phyloP scores from a whole-genome alignment of 768 basidiomycete species.

The Pulveroboletus sp. region DNA sequence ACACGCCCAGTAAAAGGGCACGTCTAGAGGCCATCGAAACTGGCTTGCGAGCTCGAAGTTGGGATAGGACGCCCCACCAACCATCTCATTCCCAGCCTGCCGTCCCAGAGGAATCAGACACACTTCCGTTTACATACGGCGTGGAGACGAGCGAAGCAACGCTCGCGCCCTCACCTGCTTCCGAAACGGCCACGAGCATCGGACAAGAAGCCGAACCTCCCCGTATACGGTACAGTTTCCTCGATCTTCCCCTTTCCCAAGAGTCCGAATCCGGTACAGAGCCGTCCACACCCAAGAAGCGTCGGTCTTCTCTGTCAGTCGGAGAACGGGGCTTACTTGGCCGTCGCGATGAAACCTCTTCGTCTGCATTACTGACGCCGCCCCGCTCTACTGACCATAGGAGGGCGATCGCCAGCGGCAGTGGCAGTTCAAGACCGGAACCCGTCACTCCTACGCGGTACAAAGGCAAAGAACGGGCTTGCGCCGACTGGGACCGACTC shows the following conservation, averaged over 20 bases:
- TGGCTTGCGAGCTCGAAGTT: conserved; percentile 1
- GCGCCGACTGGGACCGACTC: not conserved
- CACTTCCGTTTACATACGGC: conserved; percentile 17
- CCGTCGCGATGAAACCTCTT: not conserved
- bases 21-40: conserved; percentile 11
- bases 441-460: conserved; percentile 19
- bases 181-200: not conserved
- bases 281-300: conserved; percentile 18
- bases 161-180: not conserved
- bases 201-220: not conserved
- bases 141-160: not conserved
- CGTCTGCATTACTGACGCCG: conserved; percentile 17
- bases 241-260: conserved; percentile 14
- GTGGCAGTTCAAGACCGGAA: not conserved
- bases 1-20: not conserved
- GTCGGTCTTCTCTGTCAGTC: not conserved
- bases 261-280: not conserved
- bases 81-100: not conserved
- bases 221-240: conserved; percentile 15
- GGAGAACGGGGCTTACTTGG: not conserved
- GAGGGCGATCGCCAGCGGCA: not conserved
- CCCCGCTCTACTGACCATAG: conserved; percentile 12
- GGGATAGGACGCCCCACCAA: not conserved
- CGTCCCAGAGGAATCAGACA: not conserved
- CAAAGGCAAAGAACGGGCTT: conserved; percentile 24